These are phyloP conservation scores for Cyathus striatus DNA, from an alignment of 768 basidiomycete species.

Conservation along the genomic window DNA sequence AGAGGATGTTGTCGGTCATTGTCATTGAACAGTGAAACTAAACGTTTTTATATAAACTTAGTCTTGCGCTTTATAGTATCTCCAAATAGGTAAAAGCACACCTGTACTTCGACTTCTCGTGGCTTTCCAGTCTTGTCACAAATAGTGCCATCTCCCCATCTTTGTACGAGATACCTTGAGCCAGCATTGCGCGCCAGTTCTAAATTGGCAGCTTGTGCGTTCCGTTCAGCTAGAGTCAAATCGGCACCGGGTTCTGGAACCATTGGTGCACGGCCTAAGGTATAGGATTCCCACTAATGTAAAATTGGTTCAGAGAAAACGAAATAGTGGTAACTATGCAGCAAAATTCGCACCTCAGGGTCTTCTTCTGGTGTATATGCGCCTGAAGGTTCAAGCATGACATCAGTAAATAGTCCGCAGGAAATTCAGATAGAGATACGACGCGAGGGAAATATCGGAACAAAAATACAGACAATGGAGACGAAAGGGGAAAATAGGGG, in stretches of 20 bases:
- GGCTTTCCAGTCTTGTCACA: slow-evolving; percentile 90
- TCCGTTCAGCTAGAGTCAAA: slow-evolving; percentile 60
- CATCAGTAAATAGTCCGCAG: slow-evolving; percentile 3
- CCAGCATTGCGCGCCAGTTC: slow-evolving; percentile 75
- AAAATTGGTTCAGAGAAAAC: slow-evolving; percentile 14
- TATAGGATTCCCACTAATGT: slow-evolving; percentile 70
- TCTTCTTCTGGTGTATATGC: slow-evolving; percentile 82
- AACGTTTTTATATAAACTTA: slow-evolving; percentile 10
- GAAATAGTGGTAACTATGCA: slow-evolving; percentile 15
- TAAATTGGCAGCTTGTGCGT: slow-evolving; percentile 61
- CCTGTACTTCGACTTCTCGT: slow-evolving; percentile 95
- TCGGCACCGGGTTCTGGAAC: slow-evolving; percentile 57
- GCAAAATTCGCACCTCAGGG: slow-evolving; percentile 53
- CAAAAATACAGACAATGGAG: slow-evolving; percentile 10
- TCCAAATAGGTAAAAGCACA: slow-evolving; percentile 24
- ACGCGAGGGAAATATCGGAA: slow-evolving; percentile 11
- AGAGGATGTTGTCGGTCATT: slow-evolving; percentile 83
- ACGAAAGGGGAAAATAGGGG: background rate
- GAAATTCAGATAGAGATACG: slow-evolving; percentile 13
- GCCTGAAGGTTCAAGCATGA: slow-evolving; percentile 33
- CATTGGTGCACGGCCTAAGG: slow-evolving; percentile 65
- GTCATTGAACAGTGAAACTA: slow-evolving; percentile 97
- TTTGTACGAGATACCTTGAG: slow-evolving; percentile 87
- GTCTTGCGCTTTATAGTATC: slow-evolving; percentile 4
- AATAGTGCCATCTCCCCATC: slow-evolving; percentile 85